Evolutionary conservation across 2,329 filamentous ascomycete genomes (phyloP).

Genomic region (Phaeosphaeriaceae sp.): DNA sequence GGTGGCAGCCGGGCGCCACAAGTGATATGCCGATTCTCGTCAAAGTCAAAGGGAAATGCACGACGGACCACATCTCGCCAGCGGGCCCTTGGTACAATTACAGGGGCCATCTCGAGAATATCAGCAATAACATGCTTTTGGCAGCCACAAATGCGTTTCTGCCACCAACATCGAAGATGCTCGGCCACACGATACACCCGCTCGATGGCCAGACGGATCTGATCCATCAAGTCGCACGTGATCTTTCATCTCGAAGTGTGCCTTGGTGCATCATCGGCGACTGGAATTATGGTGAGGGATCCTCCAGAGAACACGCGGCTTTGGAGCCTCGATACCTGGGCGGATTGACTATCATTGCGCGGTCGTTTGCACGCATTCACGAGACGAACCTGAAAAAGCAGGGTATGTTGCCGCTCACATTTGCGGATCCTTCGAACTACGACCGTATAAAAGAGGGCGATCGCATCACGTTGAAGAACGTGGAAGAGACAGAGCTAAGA

Average conservation of each 20-base stretch:
- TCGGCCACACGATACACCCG: constrained; percentile 70
- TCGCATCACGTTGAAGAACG: no score
- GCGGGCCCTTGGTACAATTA: background rate
- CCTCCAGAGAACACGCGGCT: constrained; percentile 96
- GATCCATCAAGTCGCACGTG: constrained; percentile 93
- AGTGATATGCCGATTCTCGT: background rate
- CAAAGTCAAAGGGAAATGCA: background rate
- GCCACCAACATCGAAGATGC: no score
- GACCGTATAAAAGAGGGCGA: constrained; percentile 57
- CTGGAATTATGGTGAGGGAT: constrained; percentile 99
- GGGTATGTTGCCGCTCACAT: constrained; percentile 98
- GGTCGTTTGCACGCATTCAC: constrained; percentile 98
- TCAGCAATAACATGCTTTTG: no score
- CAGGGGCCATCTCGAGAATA: no score
- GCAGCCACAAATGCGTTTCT: no score
- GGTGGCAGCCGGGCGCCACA: background rate
- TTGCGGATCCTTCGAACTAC: constrained; percentile 93
- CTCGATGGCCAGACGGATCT: constrained; percentile 81
- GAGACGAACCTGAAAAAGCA: constrained; percentile 99
- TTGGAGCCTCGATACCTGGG: constrained; percentile 97
- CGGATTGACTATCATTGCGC: constrained; percentile 94
- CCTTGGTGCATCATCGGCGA: constrained; percentile 99
- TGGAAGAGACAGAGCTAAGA: no score
- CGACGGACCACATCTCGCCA: background rate
- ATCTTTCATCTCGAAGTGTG: no score